A percentile compares a stretch with the other conserved stretches of the same genome.
Evolutionary conservation across 306 rosid genomes (phyloP).

Genomic region (Phaseolus lunatus): DNA sequence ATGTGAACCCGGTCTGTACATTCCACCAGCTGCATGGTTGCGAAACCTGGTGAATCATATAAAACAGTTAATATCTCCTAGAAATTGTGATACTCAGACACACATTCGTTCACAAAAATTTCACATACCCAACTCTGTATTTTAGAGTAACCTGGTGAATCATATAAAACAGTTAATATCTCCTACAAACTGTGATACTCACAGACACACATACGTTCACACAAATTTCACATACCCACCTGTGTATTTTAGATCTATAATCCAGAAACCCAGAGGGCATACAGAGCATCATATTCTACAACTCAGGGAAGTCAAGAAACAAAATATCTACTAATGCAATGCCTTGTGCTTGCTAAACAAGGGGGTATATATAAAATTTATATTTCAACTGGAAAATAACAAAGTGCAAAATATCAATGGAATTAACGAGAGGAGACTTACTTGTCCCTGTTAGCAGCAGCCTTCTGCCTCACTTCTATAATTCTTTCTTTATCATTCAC

Average conservation of each 20-base stretch:
- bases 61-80: conserved; percentile 39
- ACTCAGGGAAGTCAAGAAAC: conserved; percentile 21
- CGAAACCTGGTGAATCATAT: conserved; percentile 73
- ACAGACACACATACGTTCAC: neutral
- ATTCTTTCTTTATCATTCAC: conserved; percentile 93
- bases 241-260: conserved; percentile 23
- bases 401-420: conserved; percentile 19
- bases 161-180: conserved; percentile 42
- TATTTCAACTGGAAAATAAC: conserved; percentile 2
- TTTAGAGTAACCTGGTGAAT: conserved; percentile 65
- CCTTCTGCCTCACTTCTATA: conserved; percentile 87
- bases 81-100: conserved; percentile 28
- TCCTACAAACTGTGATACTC: conserved; percentile 35
- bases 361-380: neutral
- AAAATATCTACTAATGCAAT: neutral
- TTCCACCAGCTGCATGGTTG: conserved; percentile 69
- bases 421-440: conserved; percentile 50
- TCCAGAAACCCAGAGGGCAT: conserved; percentile 25
- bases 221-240: conserved; percentile 21
- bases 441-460: conserved; percentile 90
- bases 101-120: neutral
- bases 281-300: conserved; percentile 20
- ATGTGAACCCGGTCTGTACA: conserved; percentile 80
- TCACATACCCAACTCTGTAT: conserved; percentile 13
- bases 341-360: conserved; percentile 17